Evolutionary conservation across 179 eudicot species (phyloP), one percentile per base, ranked within the genome.

Genomic region (Spergularia azorica): DNA sequence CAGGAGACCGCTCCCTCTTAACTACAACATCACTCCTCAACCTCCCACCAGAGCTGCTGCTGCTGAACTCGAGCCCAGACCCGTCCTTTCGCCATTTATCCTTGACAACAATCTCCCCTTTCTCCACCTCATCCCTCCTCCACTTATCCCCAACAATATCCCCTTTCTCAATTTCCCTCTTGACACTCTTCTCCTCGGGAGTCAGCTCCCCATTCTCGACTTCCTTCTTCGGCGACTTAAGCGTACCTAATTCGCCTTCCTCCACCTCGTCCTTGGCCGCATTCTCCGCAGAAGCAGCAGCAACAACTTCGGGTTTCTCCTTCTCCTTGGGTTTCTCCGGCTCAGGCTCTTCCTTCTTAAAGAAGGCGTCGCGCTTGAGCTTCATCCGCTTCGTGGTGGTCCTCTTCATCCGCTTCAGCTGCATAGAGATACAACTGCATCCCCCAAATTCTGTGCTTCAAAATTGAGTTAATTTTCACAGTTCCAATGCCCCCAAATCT

Each of bases 211-310:
- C 92, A 79, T 84, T 89, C 78, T 89, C 91, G 63, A 84, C 67
- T 48, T 86, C 88, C 17, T 78, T 75, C 59, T 81, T 86, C 2
- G 87, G 92, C 76, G 94, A 88, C 74, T 76, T 92, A 18, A 90
- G 84, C 5, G 94, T 84, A 36, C 97, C 98, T 80, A 95, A 76
- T 75, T 95, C 98, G 56, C 98, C 98, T 82, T 95, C 97, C 74
- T 95, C 98, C 3, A 95, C 86, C 83, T 95, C 98, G 14, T 93
- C 97, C 67, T 95, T 88, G 39, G 5, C 66, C 21, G 55, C 69
- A 20, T 80, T 74, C n/a, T 63, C 74, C 0, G 3, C n/a, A n/a
- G n/a, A n/a, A n/a, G n/a, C 32, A 26, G 32, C 32, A 26, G 32
- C 32, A 26, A 2, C 80, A 38, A 75, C 50, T 72, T 78, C 85